These are phyloP conservation scores for Clausena lansium DNA, from an alignment of 345 rosid species.

Conservation along the genomic window DNA sequence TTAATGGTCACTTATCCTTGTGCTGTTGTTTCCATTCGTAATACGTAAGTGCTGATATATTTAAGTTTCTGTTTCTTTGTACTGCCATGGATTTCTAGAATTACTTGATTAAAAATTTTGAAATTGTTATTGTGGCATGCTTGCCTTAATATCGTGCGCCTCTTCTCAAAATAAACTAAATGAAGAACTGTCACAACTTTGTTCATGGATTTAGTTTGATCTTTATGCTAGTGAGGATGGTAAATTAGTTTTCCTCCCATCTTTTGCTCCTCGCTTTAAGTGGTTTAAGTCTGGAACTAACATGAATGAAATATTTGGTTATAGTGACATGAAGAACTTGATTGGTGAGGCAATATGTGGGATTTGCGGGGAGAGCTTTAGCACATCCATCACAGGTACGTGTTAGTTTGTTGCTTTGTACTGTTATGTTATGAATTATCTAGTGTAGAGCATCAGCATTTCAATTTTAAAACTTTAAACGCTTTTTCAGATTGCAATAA, in stretches of 20 bases:
- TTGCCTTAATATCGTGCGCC: too few species aligned
- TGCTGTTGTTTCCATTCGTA: background rate
- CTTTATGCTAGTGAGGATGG: background rate
- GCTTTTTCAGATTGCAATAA: too few species aligned
- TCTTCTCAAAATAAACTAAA: too few species aligned
- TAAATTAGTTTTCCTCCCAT: background rate
- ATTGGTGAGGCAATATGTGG: conserved; percentile 75
- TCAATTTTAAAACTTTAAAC: too few species aligned
- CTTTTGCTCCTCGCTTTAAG: too few species aligned
- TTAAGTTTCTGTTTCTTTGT: background rate
- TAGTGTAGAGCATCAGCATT: background rate
- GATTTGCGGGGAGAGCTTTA: conserved; percentile 84
- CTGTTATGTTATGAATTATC: background rate
- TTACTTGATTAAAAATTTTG: too few species aligned
- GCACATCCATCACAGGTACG: conserved; percentile 79
- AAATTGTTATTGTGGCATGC: too few species aligned
- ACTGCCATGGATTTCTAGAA: too few species aligned
- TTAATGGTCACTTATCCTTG: background rate
- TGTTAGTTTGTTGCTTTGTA: background rate
- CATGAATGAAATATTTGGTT: conserved; percentile 2
- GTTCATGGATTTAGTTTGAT: background rate
- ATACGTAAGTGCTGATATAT: background rate
- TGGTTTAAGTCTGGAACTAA: background rate
- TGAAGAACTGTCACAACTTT: background rate
- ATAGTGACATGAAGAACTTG: conserved; percentile 87